A percentile compares a stretch with the other conserved stretches of the same genome.
Conservation (phyloP, 2,329 filamentous ascomycete genomes). For the Penicillium sp. region DNA sequence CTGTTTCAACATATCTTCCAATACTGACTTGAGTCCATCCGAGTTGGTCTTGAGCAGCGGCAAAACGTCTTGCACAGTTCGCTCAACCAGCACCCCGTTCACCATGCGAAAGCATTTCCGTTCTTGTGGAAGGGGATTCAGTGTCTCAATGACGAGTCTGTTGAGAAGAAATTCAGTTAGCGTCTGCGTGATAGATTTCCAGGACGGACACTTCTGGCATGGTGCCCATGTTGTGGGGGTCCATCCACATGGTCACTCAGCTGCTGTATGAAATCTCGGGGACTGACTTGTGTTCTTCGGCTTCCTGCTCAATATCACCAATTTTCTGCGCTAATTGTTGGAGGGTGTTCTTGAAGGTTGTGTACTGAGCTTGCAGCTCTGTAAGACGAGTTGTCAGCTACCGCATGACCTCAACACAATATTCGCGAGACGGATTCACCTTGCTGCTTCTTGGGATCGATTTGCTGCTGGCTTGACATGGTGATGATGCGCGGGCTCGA, state of each 20-base stretch:
- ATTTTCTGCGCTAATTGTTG: conserved; percentile 95
- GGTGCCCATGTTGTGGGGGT: no score
- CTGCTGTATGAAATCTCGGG: neutral
- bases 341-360: conserved; percentile 60
- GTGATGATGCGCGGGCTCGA: conserved; percentile 11
- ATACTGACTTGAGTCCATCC: conserved; percentile 85
- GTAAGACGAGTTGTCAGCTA: conserved; percentile 8
- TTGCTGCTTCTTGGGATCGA: conserved; percentile 44
- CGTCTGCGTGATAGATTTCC: conserved; percentile 4
- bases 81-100: conserved; percentile 90
- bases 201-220: no score
- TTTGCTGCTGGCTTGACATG: conserved; percentile 40
- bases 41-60: conserved; percentile 89
- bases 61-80: conserved; percentile 86
- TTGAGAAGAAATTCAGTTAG: conserved; percentile 12
- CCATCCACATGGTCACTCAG: no score
- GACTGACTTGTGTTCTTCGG: conserved; percentile 93
- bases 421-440: conserved; percentile 28
- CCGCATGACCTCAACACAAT: neutral
- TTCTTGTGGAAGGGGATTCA: conserved; percentile 72
- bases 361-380: conserved; percentile 49
- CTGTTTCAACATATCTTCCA: conserved; percentile 92
- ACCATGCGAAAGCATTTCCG: conserved; percentile 99
- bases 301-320: conserved; percentile 93
- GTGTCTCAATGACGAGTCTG: conserved; percentile 89